These are phyloP conservation scores for Cicer pinnatifidum DNA, from an alignment of 306 rosid genomes.

Conservation along the genomic window DNA sequence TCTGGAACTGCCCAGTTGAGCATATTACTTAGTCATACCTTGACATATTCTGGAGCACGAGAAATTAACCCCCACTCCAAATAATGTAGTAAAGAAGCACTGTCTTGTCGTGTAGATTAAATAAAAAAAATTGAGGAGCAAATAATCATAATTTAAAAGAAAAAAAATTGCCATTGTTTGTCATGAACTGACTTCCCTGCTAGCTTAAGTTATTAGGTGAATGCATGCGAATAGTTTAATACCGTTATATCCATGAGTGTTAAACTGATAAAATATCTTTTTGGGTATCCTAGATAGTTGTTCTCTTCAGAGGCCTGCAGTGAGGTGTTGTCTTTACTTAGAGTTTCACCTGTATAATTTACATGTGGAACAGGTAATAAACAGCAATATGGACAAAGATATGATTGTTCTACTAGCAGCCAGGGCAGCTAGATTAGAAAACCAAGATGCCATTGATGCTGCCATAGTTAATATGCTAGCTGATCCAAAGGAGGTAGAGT, in stretches of 20 bases:
- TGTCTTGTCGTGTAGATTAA: no score
- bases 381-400: constrained; percentile 72
- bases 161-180: neutral
- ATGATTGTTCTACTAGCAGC: constrained; percentile 74
- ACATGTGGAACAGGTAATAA: constrained; percentile 62
- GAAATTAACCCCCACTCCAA: neutral
- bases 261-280: constrained; percentile 22
- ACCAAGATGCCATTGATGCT: constrained; percentile 86
- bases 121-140: neutral
- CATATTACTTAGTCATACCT: constrained; percentile 4
- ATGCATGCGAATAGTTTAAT: neutral
- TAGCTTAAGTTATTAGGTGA: constrained; percentile 17
- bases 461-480: constrained; percentile 81
- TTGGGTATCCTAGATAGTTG: constrained; percentile 25
- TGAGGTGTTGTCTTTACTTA: constrained; percentile 26
- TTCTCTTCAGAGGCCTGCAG: constrained; percentile 25
- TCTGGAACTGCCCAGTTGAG: constrained; percentile 12
- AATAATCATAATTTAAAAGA: neutral
- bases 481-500: constrained; percentile 84
- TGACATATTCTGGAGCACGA: neutral
- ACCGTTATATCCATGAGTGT: neutral
- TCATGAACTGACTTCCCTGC: neutral
- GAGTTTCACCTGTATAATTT: constrained; percentile 28
- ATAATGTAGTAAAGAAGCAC: neutral
- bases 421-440: constrained; percentile 82